phyloP scores from a whole-genome alignment of 2,329 filamentous ascomycete species.

The Colletotrichum musae region DNA sequence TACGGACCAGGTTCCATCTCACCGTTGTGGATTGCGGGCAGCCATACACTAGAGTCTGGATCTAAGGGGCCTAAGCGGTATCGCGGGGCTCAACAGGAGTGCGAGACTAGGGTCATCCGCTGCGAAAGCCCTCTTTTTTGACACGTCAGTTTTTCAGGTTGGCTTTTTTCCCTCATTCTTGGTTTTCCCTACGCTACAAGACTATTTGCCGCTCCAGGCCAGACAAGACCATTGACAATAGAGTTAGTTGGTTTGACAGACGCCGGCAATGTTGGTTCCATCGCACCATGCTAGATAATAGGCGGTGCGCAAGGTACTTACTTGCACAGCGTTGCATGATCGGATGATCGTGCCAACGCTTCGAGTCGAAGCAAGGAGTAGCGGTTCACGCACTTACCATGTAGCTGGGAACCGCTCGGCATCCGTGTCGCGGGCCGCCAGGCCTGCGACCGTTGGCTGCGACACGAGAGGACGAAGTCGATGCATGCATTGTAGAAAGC shows the following conservation, averaged over 20 bases:
- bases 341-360: conserved; percentile 32
- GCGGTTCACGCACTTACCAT: conserved; percentile 37
- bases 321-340: conserved; percentile 36
- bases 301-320: background rate
- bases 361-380: conserved; percentile 20
- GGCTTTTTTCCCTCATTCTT: too few species aligned
- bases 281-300: conserved; percentile 1
- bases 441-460: conserved; percentile 29
- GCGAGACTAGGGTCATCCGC: conserved; percentile 1
- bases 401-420: conserved; percentile 35
- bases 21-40: conserved; percentile 11
- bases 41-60: background rate
- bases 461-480: conserved; percentile 15
- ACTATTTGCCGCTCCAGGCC: background rate
- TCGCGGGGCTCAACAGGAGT: conserved; percentile 13
- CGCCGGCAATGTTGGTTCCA: conserved; percentile 11
- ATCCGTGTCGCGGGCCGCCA: conserved; percentile 33
- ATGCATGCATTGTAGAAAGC: conserved; percentile 35
- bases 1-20: background rate
- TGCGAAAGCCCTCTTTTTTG: background rate
- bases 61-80: conserved; percentile 23
- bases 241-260: conserved; percentile 23
- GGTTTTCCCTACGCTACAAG: too few species aligned
- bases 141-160: too few species aligned
- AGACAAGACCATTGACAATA: background rate